These are phyloP conservation scores for Plasmodium sp. DNA, from an alignment of 169 alveolate genomes.

Conservation along the genomic window DNA sequence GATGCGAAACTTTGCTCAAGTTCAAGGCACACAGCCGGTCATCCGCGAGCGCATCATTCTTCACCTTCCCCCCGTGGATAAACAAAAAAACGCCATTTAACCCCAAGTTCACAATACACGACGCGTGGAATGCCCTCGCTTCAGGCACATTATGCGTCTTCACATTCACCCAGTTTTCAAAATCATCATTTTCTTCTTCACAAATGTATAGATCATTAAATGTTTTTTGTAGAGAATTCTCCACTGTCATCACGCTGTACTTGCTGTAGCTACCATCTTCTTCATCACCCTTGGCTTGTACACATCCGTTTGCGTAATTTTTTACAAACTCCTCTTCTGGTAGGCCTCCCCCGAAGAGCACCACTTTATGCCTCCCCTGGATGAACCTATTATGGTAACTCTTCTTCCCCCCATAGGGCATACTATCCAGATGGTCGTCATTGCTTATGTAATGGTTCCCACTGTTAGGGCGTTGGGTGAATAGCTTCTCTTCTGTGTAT, in stretches of 20 bases:
- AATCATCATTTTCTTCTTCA: conserved; percentile 33
- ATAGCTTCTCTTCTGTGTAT: background rate
- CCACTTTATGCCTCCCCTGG: conserved; percentile 29
- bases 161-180: conserved; percentile 17
- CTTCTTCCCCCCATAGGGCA: background rate
- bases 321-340: conserved; percentile 41
- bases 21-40: conserved; percentile 56
- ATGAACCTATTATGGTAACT: background rate
- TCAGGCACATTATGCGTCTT: conserved; percentile 60
- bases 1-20: background rate
- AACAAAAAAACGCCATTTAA: conserved; percentile 47
- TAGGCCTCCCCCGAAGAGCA: conserved; percentile 65
- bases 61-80: conserved; percentile 72
- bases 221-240: conserved; percentile 38
- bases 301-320: conserved; percentile 24
- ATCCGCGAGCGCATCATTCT: conserved; percentile 37
- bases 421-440: background rate
- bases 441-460: background rate
- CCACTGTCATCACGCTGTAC: background rate
- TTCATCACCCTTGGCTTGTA: background rate
- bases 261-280: background rate
- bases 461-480: background rate
- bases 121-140: conserved; percentile 73
- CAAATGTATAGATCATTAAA: conserved; percentile 70
- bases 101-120: conserved; percentile 65